Conservation (phyloP, 202 grass and related monocot genomes). For the Brachypodium distachyon region DNA sequence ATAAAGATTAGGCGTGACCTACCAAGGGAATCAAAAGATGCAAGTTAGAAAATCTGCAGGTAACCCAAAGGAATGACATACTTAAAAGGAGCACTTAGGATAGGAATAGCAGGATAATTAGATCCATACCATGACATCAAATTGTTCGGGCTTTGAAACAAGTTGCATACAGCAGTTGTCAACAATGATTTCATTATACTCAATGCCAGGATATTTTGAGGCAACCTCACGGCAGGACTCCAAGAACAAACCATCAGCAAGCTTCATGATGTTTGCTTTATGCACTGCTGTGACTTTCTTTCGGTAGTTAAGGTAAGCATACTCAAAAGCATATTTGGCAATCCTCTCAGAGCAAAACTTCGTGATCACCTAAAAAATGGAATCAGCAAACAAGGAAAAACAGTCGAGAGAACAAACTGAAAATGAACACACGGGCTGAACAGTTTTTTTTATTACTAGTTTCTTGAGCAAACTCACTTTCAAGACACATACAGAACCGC, state of each 20-base stretch:
- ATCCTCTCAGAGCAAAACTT: constrained; percentile 89
- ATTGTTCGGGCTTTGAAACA: constrained; percentile 82
- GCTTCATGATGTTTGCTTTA: constrained; percentile 95
- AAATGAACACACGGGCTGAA: background rate
- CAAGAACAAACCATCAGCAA: constrained; percentile 86
- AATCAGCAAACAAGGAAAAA: constrained; percentile 33
- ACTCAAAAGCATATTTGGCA: constrained; percentile 84
- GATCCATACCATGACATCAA: constrained; percentile 83
- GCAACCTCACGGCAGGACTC: constrained; percentile 83
- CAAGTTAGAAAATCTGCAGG: constrained; percentile 13
- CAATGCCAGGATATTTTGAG: constrained; percentile 71
- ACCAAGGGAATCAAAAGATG: constrained; percentile 16
- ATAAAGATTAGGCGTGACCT: constrained; percentile 90
- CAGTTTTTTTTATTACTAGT: background rate
- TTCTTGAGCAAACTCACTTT: constrained; percentile 1
- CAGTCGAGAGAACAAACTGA: constrained; percentile 7
- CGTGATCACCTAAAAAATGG: constrained; percentile 71
- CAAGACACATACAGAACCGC: background rate
- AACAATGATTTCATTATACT: constrained; percentile 87
- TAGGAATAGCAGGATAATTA: background rate
- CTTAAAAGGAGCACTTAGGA: background rate
- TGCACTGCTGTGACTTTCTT: constrained; percentile 93
- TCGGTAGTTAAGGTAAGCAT: constrained; percentile 80
- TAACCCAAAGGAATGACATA: background rate
- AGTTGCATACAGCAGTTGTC: constrained; percentile 95